phyloP scores from a whole-genome alignment of 2,329 filamentous ascomycete species.

The Falciphora oryzae region DNA sequence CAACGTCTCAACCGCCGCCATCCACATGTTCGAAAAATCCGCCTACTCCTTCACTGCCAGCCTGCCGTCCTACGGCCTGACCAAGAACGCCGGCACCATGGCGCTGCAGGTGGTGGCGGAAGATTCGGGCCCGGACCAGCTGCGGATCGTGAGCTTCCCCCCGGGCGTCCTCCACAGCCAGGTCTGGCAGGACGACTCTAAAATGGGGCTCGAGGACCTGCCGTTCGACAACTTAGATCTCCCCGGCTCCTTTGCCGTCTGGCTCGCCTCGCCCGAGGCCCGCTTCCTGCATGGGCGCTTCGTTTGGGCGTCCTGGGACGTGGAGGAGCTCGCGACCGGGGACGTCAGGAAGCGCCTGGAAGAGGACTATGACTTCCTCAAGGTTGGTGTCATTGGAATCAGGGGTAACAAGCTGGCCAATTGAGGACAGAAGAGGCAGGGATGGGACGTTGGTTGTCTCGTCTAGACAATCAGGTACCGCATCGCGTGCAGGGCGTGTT shows the following conservation, averaged over 20 bases:
- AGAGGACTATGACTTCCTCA: slow-evolving; percentile 17
- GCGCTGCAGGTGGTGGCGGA: slow-evolving; percentile 18
- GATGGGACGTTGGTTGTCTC: too few relatives aligned
- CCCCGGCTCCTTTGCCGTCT: slow-evolving; percentile 29
- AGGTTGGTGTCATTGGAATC: slow-evolving; percentile 11
- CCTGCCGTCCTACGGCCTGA: slow-evolving; percentile 16
- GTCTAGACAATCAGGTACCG: too few relatives aligned
- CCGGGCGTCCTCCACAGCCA: slow-evolving; percentile 17
- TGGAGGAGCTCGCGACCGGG: slow-evolving; percentile 28
- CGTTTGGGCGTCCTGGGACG: slow-evolving; percentile 36
- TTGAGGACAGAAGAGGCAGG: too few relatives aligned
- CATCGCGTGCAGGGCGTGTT: too few relatives aligned
- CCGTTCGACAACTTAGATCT: slow-evolving; percentile 13
- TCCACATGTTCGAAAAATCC: slow-evolving; percentile 14
- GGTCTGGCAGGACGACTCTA: neutral
- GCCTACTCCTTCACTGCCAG: slow-evolving; percentile 17
- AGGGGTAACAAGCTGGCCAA: neutral
- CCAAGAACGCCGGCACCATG: slow-evolving; percentile 18
- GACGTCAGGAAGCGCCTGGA: slow-evolving; percentile 13
- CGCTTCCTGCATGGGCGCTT: slow-evolving; percentile 33
- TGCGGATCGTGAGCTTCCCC: slow-evolving; percentile 21
- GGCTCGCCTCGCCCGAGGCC: slow-evolving; percentile 32
- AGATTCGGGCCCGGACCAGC: slow-evolving; percentile 12
- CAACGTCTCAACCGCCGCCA: slow-evolving; percentile 12
- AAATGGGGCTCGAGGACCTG: neutral